Conservation (phyloP, 1,284 basidiomycete genomes). For the Rhodotorula sp. region DNA sequence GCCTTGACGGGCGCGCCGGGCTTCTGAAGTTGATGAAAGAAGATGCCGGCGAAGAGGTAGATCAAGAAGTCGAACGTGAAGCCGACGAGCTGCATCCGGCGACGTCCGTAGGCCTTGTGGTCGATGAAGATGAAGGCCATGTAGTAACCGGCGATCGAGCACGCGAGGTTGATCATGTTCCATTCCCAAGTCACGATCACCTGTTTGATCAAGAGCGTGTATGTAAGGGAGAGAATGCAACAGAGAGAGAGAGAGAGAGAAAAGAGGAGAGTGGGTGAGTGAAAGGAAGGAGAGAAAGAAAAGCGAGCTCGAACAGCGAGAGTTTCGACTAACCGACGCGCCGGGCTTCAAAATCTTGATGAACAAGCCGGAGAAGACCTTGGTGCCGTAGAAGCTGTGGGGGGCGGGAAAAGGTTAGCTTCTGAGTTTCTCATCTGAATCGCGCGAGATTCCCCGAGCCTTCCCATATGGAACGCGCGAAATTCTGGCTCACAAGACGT, state of each 20-base stretch:
- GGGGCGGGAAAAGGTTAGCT: no score
- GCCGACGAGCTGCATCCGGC: conserved; percentile 52
- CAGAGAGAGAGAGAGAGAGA: no score
- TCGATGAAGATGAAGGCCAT: conserved; percentile 57
- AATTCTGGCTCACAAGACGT: conserved; percentile 49
- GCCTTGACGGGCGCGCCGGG: conserved; percentile 45
- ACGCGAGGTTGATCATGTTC: conserved; percentile 54
- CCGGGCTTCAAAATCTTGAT: conserved; percentile 55
- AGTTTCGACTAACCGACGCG: conserved; percentile 23
- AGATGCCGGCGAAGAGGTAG: conserved; percentile 48
- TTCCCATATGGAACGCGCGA: no score
- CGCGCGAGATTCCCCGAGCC: no score
- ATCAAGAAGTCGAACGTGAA: conserved; percentile 53
- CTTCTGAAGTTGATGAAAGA: conserved; percentile 49
- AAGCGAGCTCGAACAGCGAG: no score
- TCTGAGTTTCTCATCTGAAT: no score
- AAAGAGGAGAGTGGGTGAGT: no score
- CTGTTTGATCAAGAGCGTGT: no score
- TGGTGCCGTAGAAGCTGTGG: conserved; percentile 40
- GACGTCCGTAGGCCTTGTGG: conserved; percentile 53
- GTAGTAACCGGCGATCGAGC: conserved; percentile 57
- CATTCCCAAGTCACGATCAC: conserved; percentile 55
- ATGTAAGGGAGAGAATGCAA: no score
- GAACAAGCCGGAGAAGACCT: conserved; percentile 52
- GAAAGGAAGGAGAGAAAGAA: no score